Conservation (phyloP, 768 basidiomycete genomes). For the Psilocybe sp. region DNA sequence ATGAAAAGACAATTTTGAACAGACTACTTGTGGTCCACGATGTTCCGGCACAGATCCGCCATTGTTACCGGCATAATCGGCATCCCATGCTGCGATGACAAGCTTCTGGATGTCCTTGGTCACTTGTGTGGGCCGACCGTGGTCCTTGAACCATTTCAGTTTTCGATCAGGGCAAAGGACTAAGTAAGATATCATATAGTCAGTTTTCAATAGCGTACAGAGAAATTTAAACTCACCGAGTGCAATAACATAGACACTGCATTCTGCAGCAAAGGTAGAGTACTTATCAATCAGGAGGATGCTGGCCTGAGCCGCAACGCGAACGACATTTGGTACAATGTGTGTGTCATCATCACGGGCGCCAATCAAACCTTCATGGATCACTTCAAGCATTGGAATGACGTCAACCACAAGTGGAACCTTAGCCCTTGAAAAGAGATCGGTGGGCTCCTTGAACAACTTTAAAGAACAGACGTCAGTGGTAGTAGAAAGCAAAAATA, state of each 20-base stretch:
- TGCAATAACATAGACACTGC: conserved; percentile 14
- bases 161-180: conserved; percentile 21
- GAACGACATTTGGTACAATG: background rate
- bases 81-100: conserved; percentile 10
- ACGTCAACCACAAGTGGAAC: conserved; percentile 7
- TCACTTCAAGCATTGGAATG: conserved; percentile 2
- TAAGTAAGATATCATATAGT: too few species aligned
- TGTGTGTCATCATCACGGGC: background rate
- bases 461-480: too few species aligned
- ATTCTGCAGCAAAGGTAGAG: conserved; percentile 2
- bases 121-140: background rate
- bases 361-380: background rate
- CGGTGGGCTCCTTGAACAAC: conserved; percentile 4
- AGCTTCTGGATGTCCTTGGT: conserved; percentile 8
- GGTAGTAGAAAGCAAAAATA: conserved; percentile 13
- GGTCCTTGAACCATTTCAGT: conserved; percentile 15
- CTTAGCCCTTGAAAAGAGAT: conserved; percentile 2
- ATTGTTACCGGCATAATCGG: conserved; percentile 10
- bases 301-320: conserved; percentile 11
- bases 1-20: too few species aligned
- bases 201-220: too few species aligned
- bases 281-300: conserved; percentile 17
- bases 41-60: too few species aligned
- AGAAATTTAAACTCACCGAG: conserved; percentile 14
- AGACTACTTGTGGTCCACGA: too few species aligned